Base-by-base conservation (phyloP, 2,329 filamentous ascomycete species). In the Seiridium unicorne region DNA sequence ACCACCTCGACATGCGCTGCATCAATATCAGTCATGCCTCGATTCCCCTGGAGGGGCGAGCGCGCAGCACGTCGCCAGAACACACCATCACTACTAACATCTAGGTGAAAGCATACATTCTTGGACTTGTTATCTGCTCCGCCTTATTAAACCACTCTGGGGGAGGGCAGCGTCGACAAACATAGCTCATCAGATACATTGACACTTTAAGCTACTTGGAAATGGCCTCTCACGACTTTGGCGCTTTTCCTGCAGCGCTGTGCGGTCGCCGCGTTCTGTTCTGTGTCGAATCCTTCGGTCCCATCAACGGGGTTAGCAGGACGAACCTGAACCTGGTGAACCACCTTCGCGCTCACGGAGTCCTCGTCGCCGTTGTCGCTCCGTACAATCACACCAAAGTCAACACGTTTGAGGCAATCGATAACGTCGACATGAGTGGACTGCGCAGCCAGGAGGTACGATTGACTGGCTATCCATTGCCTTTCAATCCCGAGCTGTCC, bases 251-350 rank as follows among this genome's bases (percentile, higher is more conserved):
- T 0, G 47, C 69, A 1, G 68, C 76, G 7, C 78, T 90, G n/a
- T 74, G 77, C 44, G 85, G 84, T 8, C 88, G 86, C 71, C 83
- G 82, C 63, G 80, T 91, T 62, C 74, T 91, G 6, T 80, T 91
- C 6, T 89, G 87, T 62, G 90, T 88, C 11, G 89, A 91, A 70
- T 90, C 87, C 0, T 88, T 90, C 60, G 88, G 88, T 3, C 88
- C 88, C 0, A 86, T 91, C 69, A 91, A 91, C 68, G 88, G 89
- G n/a, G 88, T 91, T 51, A 89, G 85, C 67, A 81, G 87, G 62
- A 91, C 88, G 4, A 91, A 89, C 0, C 77, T 87, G 65, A 89
- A 87, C 78, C 80, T 91, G 56, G 85, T 91, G 58, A 84, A 86
- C 69, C 88, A 90, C 64, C 77, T 91, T 26, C 82, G 86, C 59